phyloP scores from a whole-genome alignment of 345 rosid species.

The Pistacia vera region DNA sequence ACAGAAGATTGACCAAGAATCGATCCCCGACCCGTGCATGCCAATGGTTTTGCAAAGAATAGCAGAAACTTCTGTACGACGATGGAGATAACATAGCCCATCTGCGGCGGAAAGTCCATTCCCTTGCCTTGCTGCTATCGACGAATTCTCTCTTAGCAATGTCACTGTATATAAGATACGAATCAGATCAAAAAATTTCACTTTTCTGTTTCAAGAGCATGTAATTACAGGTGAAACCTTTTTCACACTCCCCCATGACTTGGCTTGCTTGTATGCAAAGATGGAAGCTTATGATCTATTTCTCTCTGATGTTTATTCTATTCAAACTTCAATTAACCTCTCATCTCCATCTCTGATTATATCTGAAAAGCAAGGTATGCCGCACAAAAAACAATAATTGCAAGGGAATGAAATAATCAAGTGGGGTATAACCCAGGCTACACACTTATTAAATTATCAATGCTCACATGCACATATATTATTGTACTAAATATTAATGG shows the following conservation, averaged over 20 bases:
- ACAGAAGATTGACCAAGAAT: conserved; percentile 54
- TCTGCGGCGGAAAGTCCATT: conserved; percentile 45
- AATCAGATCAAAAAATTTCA: conserved; percentile 46
- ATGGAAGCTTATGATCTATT: not conserved
- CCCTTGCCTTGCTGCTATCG: conserved; percentile 32
- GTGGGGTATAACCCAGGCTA: no score
- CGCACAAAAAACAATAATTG: no score
- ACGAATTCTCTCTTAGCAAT: conserved; percentile 40
- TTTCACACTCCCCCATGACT: conserved; percentile 26
- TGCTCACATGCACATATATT: no score
- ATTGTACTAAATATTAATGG: no score
- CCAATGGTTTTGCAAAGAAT: conserved; percentile 39
- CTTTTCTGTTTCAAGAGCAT: conserved; percentile 58
- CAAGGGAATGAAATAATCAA: no score
- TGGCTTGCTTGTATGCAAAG: not conserved
- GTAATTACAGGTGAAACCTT: conserved; percentile 41
- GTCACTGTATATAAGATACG: conserved; percentile 43
- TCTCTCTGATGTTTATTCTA: no score
- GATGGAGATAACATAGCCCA: conserved; percentile 58
- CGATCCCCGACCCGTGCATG: conserved; percentile 41
- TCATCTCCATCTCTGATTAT: no score
- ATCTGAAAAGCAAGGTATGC: no score
- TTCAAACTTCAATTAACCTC: no score
- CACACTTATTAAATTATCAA: no score
- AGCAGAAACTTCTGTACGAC: conserved; percentile 45